Evolutionary conservation across 352 stramenopile species (phyloP), one percentile per base, ranked within the genome.

Genomic region (Phytophthora melonis): DNA sequence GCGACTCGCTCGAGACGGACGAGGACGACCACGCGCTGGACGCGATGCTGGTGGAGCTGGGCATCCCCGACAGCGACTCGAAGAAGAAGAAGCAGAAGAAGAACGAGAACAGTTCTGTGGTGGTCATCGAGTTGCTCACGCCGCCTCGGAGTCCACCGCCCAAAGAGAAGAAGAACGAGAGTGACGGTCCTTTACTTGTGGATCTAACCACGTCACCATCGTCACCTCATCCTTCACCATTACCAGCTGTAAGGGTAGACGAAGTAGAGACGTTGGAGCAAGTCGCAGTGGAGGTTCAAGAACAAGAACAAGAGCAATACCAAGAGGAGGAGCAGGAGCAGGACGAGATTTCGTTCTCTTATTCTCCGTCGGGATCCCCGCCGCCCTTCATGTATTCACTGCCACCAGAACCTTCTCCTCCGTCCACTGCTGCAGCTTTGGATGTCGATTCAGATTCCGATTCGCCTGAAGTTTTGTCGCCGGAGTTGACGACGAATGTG

Each of bases 81-180:
- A 58, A 66, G 47, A 63, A 77, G 58, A 77, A 67, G 52, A 59
- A 43, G 36, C 39, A 36, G 23, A 65, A 43, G 32, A 52, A 41
- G 23, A 63, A 34, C 25, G 56, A 39, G 21, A 63, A 56, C 32
- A 54, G 5, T 19, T 21, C 0, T 21, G 54, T n/a, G n/a, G n/a
- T n/a, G 41, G 70, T 88, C 18, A 88, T 88, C 36, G 79, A 88
- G 58, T 74, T 88, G 27, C 71, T 81, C 10, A 82, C 81, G 16
- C 81, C 81, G 14, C 79, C 80, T 9, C 76, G 66, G 14, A 47
- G 47, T 63, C 41, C 47, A 23, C 45, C 67, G 23, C 45, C 67
- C 41, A 54, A 66, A 18, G 58, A 68, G 47, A 66, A 63, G 36
- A 58, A 47, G 18, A 58, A 62, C 7, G 65, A 66, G 55, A 75